Evolutionary conservation across 176 grass and related monocot species (phyloP).

Genomic region (Juncus inflexus): DNA sequence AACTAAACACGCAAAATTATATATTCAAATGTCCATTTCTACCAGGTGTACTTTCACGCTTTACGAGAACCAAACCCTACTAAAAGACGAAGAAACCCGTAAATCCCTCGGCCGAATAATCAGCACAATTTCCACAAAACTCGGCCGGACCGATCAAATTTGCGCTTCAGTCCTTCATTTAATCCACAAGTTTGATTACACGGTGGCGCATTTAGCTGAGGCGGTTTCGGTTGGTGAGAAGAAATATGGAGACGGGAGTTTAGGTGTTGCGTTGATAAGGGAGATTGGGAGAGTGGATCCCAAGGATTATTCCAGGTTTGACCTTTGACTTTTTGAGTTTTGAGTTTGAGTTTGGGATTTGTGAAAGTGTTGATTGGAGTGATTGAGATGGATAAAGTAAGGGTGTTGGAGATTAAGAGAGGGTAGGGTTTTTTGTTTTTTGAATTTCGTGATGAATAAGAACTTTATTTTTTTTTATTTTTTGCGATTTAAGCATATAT

Average conservation of each 20-base stretch:
- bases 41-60: conserved; percentile 59
- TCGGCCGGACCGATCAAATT: conserved; percentile 70
- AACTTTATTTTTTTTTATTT: too few species aligned
- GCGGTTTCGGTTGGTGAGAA: conserved; percentile 66
- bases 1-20: too few species aligned
- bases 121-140: conserved; percentile 67
- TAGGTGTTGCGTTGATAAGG: conserved; percentile 68
- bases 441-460: too few species aligned
- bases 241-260: conserved; percentile 74
- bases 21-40: too few species aligned
- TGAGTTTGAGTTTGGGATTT: too few species aligned
- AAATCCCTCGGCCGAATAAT: conserved; percentile 66
- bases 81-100: conserved; percentile 75
- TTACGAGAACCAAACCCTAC: conserved; percentile 62
- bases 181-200: conserved; percentile 79
- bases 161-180: conserved; percentile 78
- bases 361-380: too few species aligned
- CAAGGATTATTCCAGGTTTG: conserved; percentile 57
- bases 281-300: conserved; percentile 84
- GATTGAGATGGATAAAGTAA: too few species aligned
- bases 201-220: conserved; percentile 63
- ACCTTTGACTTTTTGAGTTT: neutral
- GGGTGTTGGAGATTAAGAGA: too few species aligned
- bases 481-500: too few species aligned
- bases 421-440: too few species aligned